These are phyloP conservation scores for Knoxia roxburghii DNA, from an alignment of 257 asterid species.

Conservation along the genomic window DNA sequence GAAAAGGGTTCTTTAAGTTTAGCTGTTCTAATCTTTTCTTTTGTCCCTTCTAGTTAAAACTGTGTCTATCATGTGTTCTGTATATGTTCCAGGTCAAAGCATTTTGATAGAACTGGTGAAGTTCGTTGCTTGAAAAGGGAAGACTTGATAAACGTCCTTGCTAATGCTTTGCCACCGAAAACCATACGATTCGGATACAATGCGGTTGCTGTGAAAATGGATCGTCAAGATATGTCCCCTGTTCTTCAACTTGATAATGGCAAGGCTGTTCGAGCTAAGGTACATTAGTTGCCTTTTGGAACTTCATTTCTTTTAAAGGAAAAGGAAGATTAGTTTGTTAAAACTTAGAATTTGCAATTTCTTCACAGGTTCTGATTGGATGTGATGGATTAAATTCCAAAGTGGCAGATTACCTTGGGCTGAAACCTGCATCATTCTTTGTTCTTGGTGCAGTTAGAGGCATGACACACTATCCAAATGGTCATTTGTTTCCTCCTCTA, in stretches of 20 bases:
- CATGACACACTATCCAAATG: conserved; percentile 27
- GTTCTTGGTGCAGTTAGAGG: conserved; percentile 21
- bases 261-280: conserved; percentile 23
- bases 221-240: conserved; percentile 19
- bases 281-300: neutral
- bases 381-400: conserved; percentile 35
- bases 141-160: conserved; percentile 27
- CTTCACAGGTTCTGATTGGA: conserved; percentile 28
- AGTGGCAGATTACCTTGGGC: conserved; percentile 29
- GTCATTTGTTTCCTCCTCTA: conserved; percentile 19
- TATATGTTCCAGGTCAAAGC: neutral
- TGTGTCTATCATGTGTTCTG: no score
- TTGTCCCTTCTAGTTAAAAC: no score
- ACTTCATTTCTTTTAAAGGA: no score
- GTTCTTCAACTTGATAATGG: conserved; percentile 23
- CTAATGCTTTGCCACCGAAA: conserved; percentile 30
- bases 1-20: no score
- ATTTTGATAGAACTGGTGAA: conserved; percentile 21
- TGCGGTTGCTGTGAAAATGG: conserved; percentile 20
- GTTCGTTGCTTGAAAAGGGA: conserved; percentile 34
- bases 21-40: no score
- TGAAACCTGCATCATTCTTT: conserved; percentile 20
- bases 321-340: no score
- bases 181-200: conserved; percentile 24
- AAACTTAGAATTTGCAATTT: neutral